A percentile compares a stretch with the other conserved stretches of the same genome.
phyloP scores from a whole-genome alignment of 345 rosid genomes.

The Gossypioides kirkii region DNA sequence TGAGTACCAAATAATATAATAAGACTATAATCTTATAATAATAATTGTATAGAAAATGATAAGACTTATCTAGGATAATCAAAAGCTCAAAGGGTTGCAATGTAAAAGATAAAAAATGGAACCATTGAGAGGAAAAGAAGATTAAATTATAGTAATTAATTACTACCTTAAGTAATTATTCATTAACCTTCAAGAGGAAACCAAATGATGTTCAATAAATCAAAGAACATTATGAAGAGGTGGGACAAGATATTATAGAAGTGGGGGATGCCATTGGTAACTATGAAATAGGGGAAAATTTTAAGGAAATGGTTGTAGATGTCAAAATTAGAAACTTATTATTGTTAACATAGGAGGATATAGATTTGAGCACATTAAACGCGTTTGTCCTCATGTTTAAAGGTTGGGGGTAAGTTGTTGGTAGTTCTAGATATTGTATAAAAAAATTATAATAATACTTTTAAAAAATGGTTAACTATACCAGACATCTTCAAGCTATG shows the following conservation, averaged over 20 bases:
- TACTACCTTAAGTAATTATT: not conserved
- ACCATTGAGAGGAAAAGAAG: not conserved
- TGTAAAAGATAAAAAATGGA: not conserved
- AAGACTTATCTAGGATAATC: too few relatives aligned
- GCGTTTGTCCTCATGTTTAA: too few relatives aligned
- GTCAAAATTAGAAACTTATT: not conserved
- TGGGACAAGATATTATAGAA: constrained; percentile 26
- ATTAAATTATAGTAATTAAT: not conserved
- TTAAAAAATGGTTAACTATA: too few relatives aligned
- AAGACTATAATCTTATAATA: too few relatives aligned
- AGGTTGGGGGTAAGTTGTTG: too few relatives aligned
- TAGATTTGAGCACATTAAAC: too few relatives aligned
- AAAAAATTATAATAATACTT: too few relatives aligned
- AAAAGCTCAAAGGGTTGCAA: not conserved
- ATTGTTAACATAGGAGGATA: not conserved
- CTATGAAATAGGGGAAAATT: not conserved
- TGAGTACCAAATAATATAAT: too few relatives aligned
- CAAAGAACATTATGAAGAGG: constrained; percentile 24
- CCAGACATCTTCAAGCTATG: too few relatives aligned
- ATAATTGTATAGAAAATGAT: not conserved
- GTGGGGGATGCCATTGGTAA: constrained; percentile 25
- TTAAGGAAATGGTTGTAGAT: not conserved
- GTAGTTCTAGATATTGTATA: too few relatives aligned
- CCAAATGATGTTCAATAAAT: constrained; percentile 22
- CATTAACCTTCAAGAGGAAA: constrained; percentile 24